Percentiles rank a stretch among this genome's conserved stretches.
Evolutionary conservation across 1,284 basidiomycete species (phyloP).

Genomic region (Microbotryum intermedium): DNA sequence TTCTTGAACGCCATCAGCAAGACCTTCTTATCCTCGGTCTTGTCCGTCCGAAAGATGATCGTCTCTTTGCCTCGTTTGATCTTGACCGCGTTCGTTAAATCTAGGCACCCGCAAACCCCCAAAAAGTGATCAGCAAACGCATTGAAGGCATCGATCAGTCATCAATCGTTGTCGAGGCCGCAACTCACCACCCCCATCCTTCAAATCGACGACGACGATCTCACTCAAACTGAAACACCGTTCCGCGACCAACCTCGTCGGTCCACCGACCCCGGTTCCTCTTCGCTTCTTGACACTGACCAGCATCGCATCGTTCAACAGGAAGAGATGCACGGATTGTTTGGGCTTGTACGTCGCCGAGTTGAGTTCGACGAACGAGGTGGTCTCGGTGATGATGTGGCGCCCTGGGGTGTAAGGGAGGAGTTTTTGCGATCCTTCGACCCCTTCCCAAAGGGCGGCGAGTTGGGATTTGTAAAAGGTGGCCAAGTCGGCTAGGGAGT

Average conservation of each 20-base stretch:
- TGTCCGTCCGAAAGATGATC: conserved; percentile 81
- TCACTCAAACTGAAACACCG: conserved; percentile 85
- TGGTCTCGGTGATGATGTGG: conserved; percentile 80
- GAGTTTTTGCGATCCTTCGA: conserved; percentile 95
- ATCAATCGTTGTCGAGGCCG: conserved; percentile 1
- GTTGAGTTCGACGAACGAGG: conserved; percentile 76
- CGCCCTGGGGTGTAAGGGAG: conserved; percentile 80
- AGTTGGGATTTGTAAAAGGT: conserved; percentile 91
- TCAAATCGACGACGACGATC: conserved; percentile 87
- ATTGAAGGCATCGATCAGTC: too few relatives aligned
- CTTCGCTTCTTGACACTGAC: conserved; percentile 54
- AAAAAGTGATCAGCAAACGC: not conserved
- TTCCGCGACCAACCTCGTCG: conserved; percentile 70
- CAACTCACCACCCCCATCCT: conserved; percentile 74
- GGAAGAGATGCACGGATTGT: conserved; percentile 76
- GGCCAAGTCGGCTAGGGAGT: conserved; percentile 84
- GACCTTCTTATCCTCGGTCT: conserved; percentile 71
- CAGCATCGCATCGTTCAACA: conserved; percentile 84
- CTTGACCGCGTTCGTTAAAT: conserved; percentile 92
- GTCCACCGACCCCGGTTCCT: conserved; percentile 48
- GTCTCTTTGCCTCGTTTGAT: conserved; percentile 87
- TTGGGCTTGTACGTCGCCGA: conserved; percentile 91
- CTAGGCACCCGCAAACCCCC: conserved; percentile 41
- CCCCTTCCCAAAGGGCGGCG: conserved; percentile 76
- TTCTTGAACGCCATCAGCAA: conserved; percentile 78